These are phyloP conservation scores for Pulveroboletus ravenelii DNA, from an alignment of 768 basidiomycete genomes.

Conservation along the genomic window DNA sequence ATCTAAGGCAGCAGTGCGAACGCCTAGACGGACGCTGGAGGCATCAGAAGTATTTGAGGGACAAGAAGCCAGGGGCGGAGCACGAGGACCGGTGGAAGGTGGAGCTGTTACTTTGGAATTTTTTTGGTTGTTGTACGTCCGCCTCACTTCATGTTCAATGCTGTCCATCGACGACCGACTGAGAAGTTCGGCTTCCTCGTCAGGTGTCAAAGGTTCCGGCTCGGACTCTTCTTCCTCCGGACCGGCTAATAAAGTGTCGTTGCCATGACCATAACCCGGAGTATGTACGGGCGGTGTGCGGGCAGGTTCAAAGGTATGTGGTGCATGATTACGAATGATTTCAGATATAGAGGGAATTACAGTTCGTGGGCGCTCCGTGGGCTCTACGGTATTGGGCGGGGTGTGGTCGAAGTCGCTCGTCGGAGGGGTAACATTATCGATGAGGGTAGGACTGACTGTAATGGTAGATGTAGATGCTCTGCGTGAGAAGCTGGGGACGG, in stretches of 20 bases:
- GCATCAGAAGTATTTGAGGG: slow-evolving; percentile 56
- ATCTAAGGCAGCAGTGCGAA: slow-evolving; percentile 39
- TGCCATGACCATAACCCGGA: slow-evolving; percentile 33
- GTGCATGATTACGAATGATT: slow-evolving; percentile 77
- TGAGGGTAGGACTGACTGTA: slow-evolving; percentile 20
- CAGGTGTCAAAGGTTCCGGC: slow-evolving; percentile 45
- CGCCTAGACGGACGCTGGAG: slow-evolving; percentile 37
- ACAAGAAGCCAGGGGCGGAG: slow-evolving; percentile 17
- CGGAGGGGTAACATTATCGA: slow-evolving; percentile 14
- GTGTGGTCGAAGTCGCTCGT: slow-evolving; percentile 8
- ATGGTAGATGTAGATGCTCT: slow-evolving; percentile 30
- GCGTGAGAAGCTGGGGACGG: slow-evolving; percentile 19
- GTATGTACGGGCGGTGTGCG: slow-evolving; percentile 40
- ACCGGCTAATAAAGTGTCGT: slow-evolving; percentile 39
- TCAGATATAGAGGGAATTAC: slow-evolving; percentile 81
- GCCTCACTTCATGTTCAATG: slow-evolving; percentile 76
- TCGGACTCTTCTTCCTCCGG: slow-evolving; percentile 50
- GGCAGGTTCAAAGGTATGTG: slow-evolving; percentile 48
- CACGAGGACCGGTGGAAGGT: slow-evolving; percentile 42
- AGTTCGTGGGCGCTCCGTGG: slow-evolving; percentile 36
- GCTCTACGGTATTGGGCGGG: slow-evolving; percentile 14
- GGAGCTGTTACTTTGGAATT: slow-evolving; percentile 29
- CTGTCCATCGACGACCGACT: slow-evolving; percentile 87
- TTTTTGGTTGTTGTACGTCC: slow-evolving; percentile 59
- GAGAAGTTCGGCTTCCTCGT: slow-evolving; percentile 60